Evolutionary conservation across 768 basidiomycete species (phyloP).

Genomic region (Naganishia randhawae): DNA sequence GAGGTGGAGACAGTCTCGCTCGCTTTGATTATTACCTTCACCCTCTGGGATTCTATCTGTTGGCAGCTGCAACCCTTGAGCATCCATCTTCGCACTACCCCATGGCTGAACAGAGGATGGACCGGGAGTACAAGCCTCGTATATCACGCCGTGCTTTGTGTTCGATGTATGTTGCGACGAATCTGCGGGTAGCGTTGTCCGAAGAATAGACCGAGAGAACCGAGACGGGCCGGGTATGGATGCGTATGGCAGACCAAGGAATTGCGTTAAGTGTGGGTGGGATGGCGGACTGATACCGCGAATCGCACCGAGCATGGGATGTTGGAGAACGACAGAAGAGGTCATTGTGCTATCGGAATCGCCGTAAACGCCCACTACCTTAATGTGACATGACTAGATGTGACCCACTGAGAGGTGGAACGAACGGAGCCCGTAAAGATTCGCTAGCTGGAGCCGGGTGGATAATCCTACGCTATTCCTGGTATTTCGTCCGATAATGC

Average conservation of each 20-base stretch:
- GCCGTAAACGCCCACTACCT: too few relatives aligned
- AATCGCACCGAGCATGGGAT: conserved; percentile 13
- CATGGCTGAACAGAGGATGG: conserved; percentile 8
- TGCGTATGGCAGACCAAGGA: conserved; percentile 13
- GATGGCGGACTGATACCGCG: not conserved
- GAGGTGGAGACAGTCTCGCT: conserved; percentile 12
- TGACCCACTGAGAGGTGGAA: too few relatives aligned
- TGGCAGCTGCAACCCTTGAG: conserved; percentile 16
- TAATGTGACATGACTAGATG: too few relatives aligned
- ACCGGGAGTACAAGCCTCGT: conserved; percentile 2
- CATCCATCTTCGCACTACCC: conserved; percentile 20
- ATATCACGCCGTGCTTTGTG: not conserved
- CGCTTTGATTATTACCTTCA: conserved; percentile 20
- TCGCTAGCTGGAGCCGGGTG: too few relatives aligned
- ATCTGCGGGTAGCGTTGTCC: not conserved
- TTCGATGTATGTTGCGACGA: not conserved
- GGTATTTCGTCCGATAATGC: too few relatives aligned
- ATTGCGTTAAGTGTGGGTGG: not conserved
- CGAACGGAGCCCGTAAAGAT: too few relatives aligned
- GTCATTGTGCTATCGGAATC: not conserved
- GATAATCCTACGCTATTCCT: too few relatives aligned
- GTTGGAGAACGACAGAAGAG: not conserved
- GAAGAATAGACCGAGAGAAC: conserved; percentile 12
- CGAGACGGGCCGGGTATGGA: not conserved
- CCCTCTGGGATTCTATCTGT: conserved; percentile 16